Base-by-base conservation (phyloP, 1,284 basidiomycete genomes). In the Ceratobasidium sp. region DNA sequence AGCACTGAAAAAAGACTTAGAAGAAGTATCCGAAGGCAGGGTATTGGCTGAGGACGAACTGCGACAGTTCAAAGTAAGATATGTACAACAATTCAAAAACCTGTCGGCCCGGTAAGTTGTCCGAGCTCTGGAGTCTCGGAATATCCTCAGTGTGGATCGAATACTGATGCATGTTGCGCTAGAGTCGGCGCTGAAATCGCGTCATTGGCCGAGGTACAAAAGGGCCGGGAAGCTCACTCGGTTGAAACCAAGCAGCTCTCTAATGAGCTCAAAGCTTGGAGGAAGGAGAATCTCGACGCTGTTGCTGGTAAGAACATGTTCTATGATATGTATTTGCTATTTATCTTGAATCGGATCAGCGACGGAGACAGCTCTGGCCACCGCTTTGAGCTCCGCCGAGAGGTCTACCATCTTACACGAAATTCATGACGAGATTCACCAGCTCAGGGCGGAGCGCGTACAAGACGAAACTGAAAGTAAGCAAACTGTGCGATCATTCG, bases 241-340 rank as follows among this genome's bases (percentile, higher is more conserved):
- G n/a, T n/a, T n/a, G n/a, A n/a, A n/a, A n/a, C 31, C 13, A 27
- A 57, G 25, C 55, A 43, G 22, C 55, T 57, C n/a, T 22, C n/a
- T 27, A 1, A 22, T 5, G 38, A 57, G 17, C 22, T 57, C 10
- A 27, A 8, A 15, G 22, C 3, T 15, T 43, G 40, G 25, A 20
- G 38, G 10, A 35, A 57, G 13, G 38, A 57, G 2, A 17, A n/a
- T 29, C 55, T 22, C 43, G 55, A 42, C 1, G 38, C 38, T 22
- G 43, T 13, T 29, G 13, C n/a, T n/a, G 55, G 55, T 29, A 17
- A 43, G 55, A n/a, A n/a, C n/a, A n/a, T n/a, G n/a, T n/a, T n/a
- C n/a, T n/a, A n/a, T n/a, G n/a, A n/a, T n/a, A n/a, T n/a, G n/a
- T n/a, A n/a, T n/a, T n/a, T n/a, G n/a, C n/a, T n/a, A n/a, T n/a